A percentile compares a stretch with the other conserved stretches of the same genome.
phyloP scores from a whole-genome alignment of 2,329 filamentous ascomycete genomes.

The Amauroascus verrucosus region DNA sequence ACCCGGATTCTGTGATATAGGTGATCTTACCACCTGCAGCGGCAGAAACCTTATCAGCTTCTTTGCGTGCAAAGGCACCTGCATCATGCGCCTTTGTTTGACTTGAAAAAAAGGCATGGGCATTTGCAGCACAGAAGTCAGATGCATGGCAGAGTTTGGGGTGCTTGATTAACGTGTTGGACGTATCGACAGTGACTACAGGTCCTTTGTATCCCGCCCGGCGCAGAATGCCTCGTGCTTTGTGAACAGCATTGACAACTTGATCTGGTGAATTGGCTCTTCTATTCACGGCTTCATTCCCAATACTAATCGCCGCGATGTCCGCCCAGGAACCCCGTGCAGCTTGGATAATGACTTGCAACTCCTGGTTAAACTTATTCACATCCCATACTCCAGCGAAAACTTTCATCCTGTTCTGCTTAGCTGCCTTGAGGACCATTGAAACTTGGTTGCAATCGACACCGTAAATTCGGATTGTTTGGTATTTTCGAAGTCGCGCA shows the following conservation, averaged over 20 bases:
- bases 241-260: conserved; percentile 49
- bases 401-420: conserved; percentile 55
- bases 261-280: conserved; percentile 41
- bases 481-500: conserved; percentile 47
- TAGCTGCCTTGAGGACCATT: conserved; percentile 53
- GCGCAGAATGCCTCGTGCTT: conserved; percentile 50
- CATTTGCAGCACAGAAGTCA: conserved; percentile 72
- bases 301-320: conserved; percentile 63
- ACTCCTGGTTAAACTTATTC: conserved; percentile 44
- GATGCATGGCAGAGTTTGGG: conserved; percentile 60
- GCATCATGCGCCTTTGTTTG: conserved; percentile 49
- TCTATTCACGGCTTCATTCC: conserved; percentile 69
- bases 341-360: conserved; percentile 51
- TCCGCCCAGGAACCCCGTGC: conserved; percentile 55
- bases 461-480: conserved; percentile 65
- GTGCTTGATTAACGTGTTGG: conserved; percentile 55
- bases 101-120: conserved; percentile 72
- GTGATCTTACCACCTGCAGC: conserved; percentile 47
- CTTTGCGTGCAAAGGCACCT: conserved; percentile 55
- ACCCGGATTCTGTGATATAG: conserved; percentile 73
- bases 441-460: conserved; percentile 65
- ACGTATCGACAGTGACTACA: conserved; percentile 73
- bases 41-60: conserved; percentile 40
- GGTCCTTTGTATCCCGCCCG: conserved; percentile 57
- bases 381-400: conserved; percentile 67